Evolutionary conservation across 129 eudicot genomes (phyloP), one percentile per base, ranked within the genome.

Genomic region (Ambrosia artemisiifolia): DNA sequence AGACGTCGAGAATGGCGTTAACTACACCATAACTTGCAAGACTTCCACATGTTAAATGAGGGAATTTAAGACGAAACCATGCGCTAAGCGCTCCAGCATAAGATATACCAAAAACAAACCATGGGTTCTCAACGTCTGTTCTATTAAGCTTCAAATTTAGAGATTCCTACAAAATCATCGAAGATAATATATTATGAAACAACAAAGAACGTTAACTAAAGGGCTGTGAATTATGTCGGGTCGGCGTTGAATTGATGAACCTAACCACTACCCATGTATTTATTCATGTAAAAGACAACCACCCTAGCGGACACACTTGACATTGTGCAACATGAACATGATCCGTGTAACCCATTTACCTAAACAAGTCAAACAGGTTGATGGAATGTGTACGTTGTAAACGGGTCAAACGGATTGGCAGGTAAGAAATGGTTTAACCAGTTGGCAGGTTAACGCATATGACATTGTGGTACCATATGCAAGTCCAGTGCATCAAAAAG

Each of bases 1-100:
- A 63, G 77, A 81, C 90, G 84, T 88, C 74, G 67, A 86, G 85
- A 81, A 95, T 85, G 50, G 99, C 88, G 47, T 63, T 87, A 59
- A 95, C 97, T 30, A 95, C 99, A 33, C 84, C 99, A 51, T 97
- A 95, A 77, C 99, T 90, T 62, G 99, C 93, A 78, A 95, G 91
- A 75, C 99, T 95, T 83, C 99, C 99, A 75, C 99, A 90, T 59
- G 99, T 90, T 74, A 95, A 86, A 71, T 95, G 99, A 60, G 99
- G 99, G 73, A 95, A 95, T 78, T 95, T 95, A 46, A 90, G 70
- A 60, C 90, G 97, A 75, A 95, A 95, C 99, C 99, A 95, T 12
- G 99, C 99, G 40, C 99, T 95, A 69, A 95, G 97, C 64, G 99
- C 99, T 75, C 99, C 99, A 24, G 99, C 61, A 78, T 95, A 95